Conservation (phyloP, 1,284 basidiomycete species). For the Cutaneotrichosporon cavernicola region DNA sequence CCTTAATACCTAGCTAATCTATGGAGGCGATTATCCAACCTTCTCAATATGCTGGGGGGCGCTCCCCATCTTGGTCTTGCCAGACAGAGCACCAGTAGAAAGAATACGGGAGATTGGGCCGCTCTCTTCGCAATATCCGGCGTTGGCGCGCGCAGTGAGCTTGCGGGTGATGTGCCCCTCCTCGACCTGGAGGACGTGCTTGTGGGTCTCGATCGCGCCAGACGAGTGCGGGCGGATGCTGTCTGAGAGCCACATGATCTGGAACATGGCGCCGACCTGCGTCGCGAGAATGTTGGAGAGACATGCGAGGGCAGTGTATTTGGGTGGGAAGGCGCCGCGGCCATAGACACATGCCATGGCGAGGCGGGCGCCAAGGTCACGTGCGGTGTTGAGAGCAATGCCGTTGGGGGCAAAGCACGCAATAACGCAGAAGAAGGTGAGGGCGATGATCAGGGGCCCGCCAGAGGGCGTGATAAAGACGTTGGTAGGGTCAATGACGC, state of each 20-base stretch:
- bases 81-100: too few species aligned
- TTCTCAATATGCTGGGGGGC: too few species aligned
- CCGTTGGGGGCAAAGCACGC: slow-evolving; percentile 14
- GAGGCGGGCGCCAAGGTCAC: slow-evolving; percentile 25
- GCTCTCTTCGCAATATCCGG: too few species aligned
- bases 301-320: slow-evolving; percentile 14
- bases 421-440: slow-evolving; percentile 19
- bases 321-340: slow-evolving; percentile 12
- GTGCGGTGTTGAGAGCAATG: slow-evolving; percentile 23
- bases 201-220: slow-evolving; percentile 1
- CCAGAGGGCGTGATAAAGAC: slow-evolving; percentile 16
- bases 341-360: slow-evolving; percentile 21
- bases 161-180: too few species aligned
- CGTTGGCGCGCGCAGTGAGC: too few species aligned
- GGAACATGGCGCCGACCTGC: slow-evolving; percentile 17
- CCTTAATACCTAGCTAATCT: too few species aligned
- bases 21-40: too few species aligned
- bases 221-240: slow-evolving; percentile 15
- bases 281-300: slow-evolving; percentile 22
- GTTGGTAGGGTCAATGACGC: slow-evolving; percentile 25
- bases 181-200: too few species aligned
- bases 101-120: too few species aligned
- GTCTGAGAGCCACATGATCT: slow-evolving; percentile 23
- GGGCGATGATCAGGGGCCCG: slow-evolving; percentile 14
- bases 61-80: too few species aligned